Base-by-base conservation (phyloP, 1,284 basidiomycete species). In the Apiotrichum veenhuisii region DNA sequence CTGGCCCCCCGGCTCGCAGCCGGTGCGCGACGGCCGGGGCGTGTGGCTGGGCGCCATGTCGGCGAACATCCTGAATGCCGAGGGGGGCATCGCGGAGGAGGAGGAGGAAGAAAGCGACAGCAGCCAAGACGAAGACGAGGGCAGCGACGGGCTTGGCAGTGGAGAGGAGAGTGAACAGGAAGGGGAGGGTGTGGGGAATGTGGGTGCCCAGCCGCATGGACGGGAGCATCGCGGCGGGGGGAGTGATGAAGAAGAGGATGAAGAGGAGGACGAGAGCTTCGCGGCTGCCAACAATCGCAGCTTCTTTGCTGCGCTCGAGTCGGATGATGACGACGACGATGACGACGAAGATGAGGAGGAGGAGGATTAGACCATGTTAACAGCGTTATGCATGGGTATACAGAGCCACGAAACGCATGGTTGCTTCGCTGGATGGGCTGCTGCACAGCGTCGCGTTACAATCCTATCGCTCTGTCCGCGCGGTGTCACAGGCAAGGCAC, bases 1-100 rank as follows among this genome's bases (percentile, higher is more conserved):
- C 75, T 88, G 86, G 84, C 88, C 89, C 7, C 85, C 68, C 1
- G 54, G 54, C 8, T 27, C 25, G 8, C 33, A 30, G 5, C 40
- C 50, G 4, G 26, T 47, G 78, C 27, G 57, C 27, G 56, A 60
- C 71, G 42, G 59, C 44, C 18, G 66, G 36, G 22, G 55, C 47
- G 37, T 50, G 37, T 22, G 66, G 65, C 5, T 71, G 64, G 33
- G 57, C 22, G 49, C 36, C 37, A 26, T 38, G 37, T 40, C 49
- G 22, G 47, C 38, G 5, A 36, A 49, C 5, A n/a, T 26, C 8
- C 34, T 38, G 4, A 40, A 49, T 27, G 36, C 34, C 7, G 47
- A 49, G 47, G 36, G 18, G 17, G 49, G 23, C n/a, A 14, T 26
- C n/a, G 42, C 44, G 59, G 36, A 10, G 37, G 36, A 59, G 46